Evolutionary conservation across 139 green algal genomes (phyloP), one percentile per base, ranked within the genome.

Genomic region (Prasinococcaceae sp.): DNA sequence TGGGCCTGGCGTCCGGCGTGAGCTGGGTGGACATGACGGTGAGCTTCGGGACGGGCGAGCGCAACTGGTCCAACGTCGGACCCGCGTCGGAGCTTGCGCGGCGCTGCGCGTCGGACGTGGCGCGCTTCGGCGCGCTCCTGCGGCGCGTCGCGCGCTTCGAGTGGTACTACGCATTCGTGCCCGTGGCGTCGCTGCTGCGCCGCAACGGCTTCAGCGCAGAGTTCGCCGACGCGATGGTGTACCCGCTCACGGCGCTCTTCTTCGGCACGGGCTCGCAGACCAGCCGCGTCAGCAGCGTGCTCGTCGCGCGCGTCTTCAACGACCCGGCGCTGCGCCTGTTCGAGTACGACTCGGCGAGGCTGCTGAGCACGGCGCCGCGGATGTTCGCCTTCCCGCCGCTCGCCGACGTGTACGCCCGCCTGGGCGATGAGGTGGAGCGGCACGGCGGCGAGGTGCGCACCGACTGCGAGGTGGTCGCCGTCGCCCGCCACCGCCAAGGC

Each of bases 241-340:
- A 81, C 51, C 75, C 78, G 2, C 65, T 84, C 17, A 72, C 72
- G 24, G 78, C 78, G 12, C 70, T 85, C 9, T 85, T 85, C 65
- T 85, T 85, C 56, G 78, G 73, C 40, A 72, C 77, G 19, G 78
- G 78, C 58, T 84, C 84, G 61, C 70, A 81, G 60, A 85, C 78
- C 17, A 65, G 70, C 3, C 45, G 65, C 27, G 78, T 85, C 3
- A 53, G 47, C 25, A 55, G 73, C 12, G 78, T 74, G 2, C 50
- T 85, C 37, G 64, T 85, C 6, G 70, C 76, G 0, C 61, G 78
- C 23, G 78, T 85, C 17, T 85, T 85, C 49, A 51, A 74, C 30
- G 78, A 85, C 59, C 70, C 70, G 4, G 37, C 79, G 30, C 65
- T 85, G 29, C 47, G 73, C 14, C 70, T 84, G 35, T 84, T 79